Evolutionary conservation across 2,329 filamentous ascomycete species (phyloP).

Genomic region (Kalaharituber pfeilii): DNA sequence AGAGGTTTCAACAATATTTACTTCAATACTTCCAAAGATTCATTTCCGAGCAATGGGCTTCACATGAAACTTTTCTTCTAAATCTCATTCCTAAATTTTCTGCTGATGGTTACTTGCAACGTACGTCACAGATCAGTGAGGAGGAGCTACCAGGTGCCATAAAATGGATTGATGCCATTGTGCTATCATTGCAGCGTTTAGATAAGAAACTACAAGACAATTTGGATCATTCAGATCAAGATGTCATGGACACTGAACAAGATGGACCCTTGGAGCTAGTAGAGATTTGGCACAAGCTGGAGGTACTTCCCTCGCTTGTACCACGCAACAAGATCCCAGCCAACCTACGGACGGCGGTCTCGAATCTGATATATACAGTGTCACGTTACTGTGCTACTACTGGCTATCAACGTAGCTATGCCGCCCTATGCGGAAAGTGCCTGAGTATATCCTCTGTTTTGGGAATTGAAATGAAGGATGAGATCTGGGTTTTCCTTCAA

Average conservation of each 20-base stretch:
- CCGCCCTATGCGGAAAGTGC: not conserved
- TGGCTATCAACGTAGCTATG: not conserved
- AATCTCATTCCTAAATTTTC: not conserved
- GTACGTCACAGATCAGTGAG: not conserved
- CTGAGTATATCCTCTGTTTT: not conserved
- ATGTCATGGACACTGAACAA: not conserved
- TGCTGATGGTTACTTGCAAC: not conserved
- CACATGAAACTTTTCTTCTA: not conserved
- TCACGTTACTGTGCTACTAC: not conserved
- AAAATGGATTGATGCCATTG: not conserved
- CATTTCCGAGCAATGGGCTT: not conserved
- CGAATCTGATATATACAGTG: not conserved
- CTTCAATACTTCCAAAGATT: slow-evolving; percentile 48
- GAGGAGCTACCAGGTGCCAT: not conserved
- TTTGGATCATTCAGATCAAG: not conserved
- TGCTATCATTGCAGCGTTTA: not conserved
- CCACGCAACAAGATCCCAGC: not conserved
- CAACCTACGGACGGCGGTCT: not conserved
- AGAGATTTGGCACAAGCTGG: not conserved
- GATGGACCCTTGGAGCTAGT: not conserved
- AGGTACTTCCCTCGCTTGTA: not conserved
- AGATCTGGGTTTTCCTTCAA: not conserved
- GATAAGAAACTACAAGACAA: not conserved
- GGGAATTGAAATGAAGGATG: not conserved
- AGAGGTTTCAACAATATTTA: slow-evolving; percentile 63